Evolutionary conservation across 2,329 filamentous ascomycete genomes (phyloP).

Genomic region (Keithomyces neogunnii): DNA sequence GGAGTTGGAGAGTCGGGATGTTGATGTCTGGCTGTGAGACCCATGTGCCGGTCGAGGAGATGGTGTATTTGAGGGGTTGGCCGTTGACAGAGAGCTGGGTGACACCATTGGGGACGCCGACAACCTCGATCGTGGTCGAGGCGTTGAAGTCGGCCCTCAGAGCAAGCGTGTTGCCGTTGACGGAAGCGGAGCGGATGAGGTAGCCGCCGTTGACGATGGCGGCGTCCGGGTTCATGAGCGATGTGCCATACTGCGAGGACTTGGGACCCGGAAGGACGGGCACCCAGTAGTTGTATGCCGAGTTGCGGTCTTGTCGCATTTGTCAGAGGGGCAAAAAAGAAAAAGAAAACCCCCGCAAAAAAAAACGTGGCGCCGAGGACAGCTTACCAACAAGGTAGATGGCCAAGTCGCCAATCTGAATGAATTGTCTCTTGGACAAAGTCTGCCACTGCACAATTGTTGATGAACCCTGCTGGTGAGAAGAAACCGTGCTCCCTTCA

Average conservation of each 20-base stretch:
- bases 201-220: conserved; percentile 58
- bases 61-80: conserved; percentile 24
- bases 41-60: conserved; percentile 36
- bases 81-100: conserved; percentile 37
- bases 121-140: conserved; percentile 54
- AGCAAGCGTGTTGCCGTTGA: conserved; percentile 47
- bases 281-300: conserved; percentile 63
- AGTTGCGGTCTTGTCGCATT: conserved; percentile 43
- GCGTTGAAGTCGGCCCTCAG: conserved; percentile 64
- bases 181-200: conserved; percentile 50
- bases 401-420: conserved; percentile 29
- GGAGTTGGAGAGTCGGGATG: conserved; percentile 34
- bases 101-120: conserved; percentile 47
- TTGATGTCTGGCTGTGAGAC: conserved; percentile 37
- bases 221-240: conserved; percentile 26
- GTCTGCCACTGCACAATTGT: conserved; percentile 24
- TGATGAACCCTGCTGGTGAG: conserved; percentile 10
- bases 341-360: too few relatives aligned
- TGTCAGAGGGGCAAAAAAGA: conserved; percentile 1
- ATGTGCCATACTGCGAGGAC: conserved; percentile 22
- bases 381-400: conserved; percentile 29
- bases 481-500: conserved; percentile 21
- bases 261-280: conserved; percentile 38
- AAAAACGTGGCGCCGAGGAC: background rate
- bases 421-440: conserved; percentile 17